Percentiles rank a stretch among this genome's conserved stretches.
Conservation (phyloP, 2,329 filamentous ascomycete genomes). For the Arthrobotrys megalospora region DNA sequence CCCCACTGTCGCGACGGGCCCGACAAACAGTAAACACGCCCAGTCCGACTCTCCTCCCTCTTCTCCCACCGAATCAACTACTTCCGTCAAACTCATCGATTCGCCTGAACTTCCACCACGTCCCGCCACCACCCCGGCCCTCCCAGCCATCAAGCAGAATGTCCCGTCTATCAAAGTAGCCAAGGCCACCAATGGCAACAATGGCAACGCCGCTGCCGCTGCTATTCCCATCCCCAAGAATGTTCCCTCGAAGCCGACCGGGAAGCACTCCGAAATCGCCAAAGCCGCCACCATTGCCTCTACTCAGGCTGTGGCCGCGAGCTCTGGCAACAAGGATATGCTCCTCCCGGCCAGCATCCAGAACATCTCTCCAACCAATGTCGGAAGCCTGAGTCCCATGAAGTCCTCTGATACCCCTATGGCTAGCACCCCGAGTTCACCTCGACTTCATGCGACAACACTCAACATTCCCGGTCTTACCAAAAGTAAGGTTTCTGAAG, state of each 20-base stretch:
- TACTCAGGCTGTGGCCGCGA: conserved; percentile 59
- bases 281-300: conserved; percentile 57
- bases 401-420: conserved; percentile 57
- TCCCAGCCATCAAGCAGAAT: conserved; percentile 16
- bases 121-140: conserved; percentile 25
- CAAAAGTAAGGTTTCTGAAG: conserved; percentile 92
- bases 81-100: conserved; percentile 15
- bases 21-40: not conserved
- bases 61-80: conserved; percentile 20
- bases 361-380: conserved; percentile 9
- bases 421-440: conserved; percentile 51
- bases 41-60: conserved; percentile 23
- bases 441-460: conserved; percentile 58
- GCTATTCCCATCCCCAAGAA: conserved; percentile 15
- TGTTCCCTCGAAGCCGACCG: conserved; percentile 44
- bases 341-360: conserved; percentile 51
- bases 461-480: conserved; percentile 77
- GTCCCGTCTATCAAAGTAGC: conserved; percentile 55
- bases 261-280: conserved; percentile 58
- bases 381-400: conserved; percentile 47
- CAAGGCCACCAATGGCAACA: conserved; percentile 32
- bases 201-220: not conserved
- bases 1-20: conserved; percentile 13
- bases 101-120: conserved; percentile 39
- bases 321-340: conserved; percentile 59